phyloP scores from a whole-genome alignment of 495 filamentous ascomycete genomes.

The Copromyces sp. region DNA sequence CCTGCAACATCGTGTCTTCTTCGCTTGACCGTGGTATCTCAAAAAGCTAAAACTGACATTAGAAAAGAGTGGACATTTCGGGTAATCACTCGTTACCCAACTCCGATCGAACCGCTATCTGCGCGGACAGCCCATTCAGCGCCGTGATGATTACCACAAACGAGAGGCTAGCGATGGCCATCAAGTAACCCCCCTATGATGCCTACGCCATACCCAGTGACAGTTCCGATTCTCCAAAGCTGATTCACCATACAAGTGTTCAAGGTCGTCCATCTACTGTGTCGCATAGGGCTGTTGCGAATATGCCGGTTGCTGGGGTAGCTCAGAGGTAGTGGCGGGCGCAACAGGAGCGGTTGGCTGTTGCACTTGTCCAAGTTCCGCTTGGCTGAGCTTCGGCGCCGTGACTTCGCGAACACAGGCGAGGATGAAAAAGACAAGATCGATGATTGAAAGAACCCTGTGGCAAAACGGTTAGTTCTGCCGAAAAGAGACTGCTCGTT shows the following conservation, averaged over 20 bases:
- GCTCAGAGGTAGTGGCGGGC: slow-evolving; percentile 1
- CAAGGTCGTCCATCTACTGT: neutral
- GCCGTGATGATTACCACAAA: neutral
- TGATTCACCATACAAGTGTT: neutral
- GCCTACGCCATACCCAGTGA: neutral
- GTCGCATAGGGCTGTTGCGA: slow-evolving; percentile 9
- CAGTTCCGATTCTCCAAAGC: neutral
- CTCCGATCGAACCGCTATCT: neutral
- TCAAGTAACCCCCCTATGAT: neutral
- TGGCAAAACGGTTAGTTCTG: neutral
- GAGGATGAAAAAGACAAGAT: slow-evolving; percentile 27
- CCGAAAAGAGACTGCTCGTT: neutral
- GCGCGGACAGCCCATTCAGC: neutral
- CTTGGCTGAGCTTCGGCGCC: slow-evolving; percentile 5
- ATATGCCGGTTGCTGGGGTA: slow-evolving; percentile 7
- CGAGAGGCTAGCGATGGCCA: neutral
- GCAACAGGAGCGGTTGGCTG: slow-evolving; percentile 8
- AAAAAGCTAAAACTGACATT: neutral
- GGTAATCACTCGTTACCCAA: neutral
- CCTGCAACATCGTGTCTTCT: neutral
- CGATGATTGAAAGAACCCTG: slow-evolving; percentile 27
- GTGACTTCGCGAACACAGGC: slow-evolving; percentile 15
- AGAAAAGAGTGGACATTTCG: neutral
- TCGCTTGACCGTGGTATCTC: neutral
- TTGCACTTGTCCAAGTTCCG: slow-evolving; percentile 26